Percentiles rank a stretch among this genome's conserved stretches.
These are phyloP conservation scores for Epichloe sibirici DNA, from an alignment of 2,329 filamentous ascomycete genomes.

Conservation along the genomic window DNA sequence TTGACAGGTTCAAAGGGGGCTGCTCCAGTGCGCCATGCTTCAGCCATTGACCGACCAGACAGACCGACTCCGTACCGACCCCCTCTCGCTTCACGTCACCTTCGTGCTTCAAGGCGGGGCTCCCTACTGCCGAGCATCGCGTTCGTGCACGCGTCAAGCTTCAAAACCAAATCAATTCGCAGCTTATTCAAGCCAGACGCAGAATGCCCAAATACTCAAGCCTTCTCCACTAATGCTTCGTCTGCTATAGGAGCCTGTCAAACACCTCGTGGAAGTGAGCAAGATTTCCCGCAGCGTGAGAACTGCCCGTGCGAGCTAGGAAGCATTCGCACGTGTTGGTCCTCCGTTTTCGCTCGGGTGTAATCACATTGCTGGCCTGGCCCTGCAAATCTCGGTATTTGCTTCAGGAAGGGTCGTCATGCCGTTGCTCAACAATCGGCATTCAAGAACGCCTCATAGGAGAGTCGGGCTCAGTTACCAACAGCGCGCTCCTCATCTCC, in stretches of 20 bases:
- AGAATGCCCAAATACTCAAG: too few species aligned
- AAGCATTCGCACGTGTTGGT: background rate
- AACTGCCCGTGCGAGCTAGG: background rate
- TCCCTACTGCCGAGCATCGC: background rate
- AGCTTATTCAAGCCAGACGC: background rate
- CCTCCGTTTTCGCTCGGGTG: background rate
- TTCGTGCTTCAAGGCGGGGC: background rate
- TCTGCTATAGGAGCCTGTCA: background rate
- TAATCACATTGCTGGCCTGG: background rate
- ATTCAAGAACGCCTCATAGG: background rate
- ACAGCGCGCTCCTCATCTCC: constrained; percentile 9
- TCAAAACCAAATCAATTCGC: background rate
- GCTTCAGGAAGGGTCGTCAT: background rate
- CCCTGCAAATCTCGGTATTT: background rate
- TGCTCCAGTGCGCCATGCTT: background rate
- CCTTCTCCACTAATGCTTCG: background rate
- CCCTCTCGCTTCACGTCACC: too few species aligned
- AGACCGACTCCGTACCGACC: too few species aligned
- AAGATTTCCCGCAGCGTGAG: background rate
- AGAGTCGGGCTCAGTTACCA: constrained; percentile 13
- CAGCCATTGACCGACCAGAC: background rate
- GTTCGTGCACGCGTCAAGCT: background rate
- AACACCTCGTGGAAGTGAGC: background rate
- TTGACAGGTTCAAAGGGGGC: background rate
- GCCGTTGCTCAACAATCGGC: constrained; percentile 5